phyloP scores from a whole-genome alignment of 352 stramenopile genomes.

The Paralagenidium karlingii region DNA sequence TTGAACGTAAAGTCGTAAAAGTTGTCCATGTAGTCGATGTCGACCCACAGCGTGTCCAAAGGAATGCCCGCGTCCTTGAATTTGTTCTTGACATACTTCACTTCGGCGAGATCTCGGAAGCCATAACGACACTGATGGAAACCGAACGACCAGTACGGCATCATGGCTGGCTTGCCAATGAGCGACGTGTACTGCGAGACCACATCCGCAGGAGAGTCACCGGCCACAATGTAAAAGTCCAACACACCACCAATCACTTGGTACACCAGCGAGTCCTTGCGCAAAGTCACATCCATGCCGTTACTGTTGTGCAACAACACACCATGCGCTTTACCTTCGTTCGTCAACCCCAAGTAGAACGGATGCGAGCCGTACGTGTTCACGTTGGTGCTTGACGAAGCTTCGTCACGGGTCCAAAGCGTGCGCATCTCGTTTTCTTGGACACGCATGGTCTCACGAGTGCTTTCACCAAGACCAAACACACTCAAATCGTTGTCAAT shows the following conservation, averaged over 20 bases:
- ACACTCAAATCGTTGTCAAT: conserved; percentile 13
- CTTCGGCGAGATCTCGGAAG: conserved; percentile 12
- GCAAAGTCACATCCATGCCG: conserved; percentile 47
- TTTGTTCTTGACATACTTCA: conserved; percentile 21
- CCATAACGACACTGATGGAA: conserved; percentile 57
- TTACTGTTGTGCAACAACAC: conserved; percentile 47
- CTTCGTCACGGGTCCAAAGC: conserved; percentile 27
- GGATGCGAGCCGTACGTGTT: conserved; percentile 54
- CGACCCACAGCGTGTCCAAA: conserved; percentile 39
- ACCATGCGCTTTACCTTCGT: conserved; percentile 23
- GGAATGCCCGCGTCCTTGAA: conserved; percentile 26
- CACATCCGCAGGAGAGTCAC: conserved; percentile 22
- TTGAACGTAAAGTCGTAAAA: conserved; percentile 58
- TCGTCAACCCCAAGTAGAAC: conserved; percentile 38
- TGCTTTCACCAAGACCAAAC: conserved; percentile 27
- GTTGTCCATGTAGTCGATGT: conserved; percentile 54
- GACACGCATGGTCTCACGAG: conserved; percentile 19
- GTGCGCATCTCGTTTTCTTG: conserved; percentile 30
- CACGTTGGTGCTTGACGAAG: conserved; percentile 9
- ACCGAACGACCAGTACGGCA: conserved; percentile 58
- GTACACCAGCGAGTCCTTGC: conserved; percentile 23
- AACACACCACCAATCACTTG: conserved; percentile 41
- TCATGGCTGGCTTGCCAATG: conserved; percentile 36
- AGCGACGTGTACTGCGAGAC: conserved; percentile 40
- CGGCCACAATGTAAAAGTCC: conserved; percentile 42